These are phyloP conservation scores for Mortierella antarctica DNA, from an alignment of 192 early-diverging fungal species.

Conservation along the genomic window DNA sequence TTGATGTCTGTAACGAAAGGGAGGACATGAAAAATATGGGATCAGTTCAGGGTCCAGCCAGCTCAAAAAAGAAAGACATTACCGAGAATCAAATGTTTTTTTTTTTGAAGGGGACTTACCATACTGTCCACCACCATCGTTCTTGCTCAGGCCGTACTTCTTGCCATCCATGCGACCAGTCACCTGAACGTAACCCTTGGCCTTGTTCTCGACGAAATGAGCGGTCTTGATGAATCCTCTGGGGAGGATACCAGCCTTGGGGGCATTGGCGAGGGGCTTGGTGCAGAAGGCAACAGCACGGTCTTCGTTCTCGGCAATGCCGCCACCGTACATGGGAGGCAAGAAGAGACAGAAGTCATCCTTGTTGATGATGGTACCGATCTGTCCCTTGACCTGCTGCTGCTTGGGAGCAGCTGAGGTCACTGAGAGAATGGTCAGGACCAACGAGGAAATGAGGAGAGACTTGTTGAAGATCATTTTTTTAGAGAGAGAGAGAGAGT, in stretches of 20 bases:
- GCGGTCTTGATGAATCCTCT: slow-evolving; percentile 56
- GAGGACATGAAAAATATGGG: too few relatives aligned
- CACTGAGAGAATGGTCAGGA: not conserved
- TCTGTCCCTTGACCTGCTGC: slow-evolving; percentile 16
- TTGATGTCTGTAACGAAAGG: slow-evolving; percentile 32
- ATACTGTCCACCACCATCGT: slow-evolving; percentile 66
- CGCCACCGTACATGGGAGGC: slow-evolving; percentile 27
- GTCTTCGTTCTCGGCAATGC: slow-evolving; percentile 40
- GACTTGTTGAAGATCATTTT: not conserved
- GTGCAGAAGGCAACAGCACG: slow-evolving; percentile 48
- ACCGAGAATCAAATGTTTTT: too few relatives aligned
- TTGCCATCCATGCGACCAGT: slow-evolving; percentile 60
- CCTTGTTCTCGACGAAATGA: slow-evolving; percentile 39
- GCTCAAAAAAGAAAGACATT: too few relatives aligned
- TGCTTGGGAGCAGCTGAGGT: too few relatives aligned
- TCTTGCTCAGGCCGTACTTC: slow-evolving; percentile 44
- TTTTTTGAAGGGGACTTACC: too few relatives aligned
- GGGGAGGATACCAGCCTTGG: slow-evolving; percentile 47
- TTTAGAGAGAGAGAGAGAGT: too few relatives aligned
- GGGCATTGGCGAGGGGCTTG: slow-evolving; percentile 37
- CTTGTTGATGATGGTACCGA: slow-evolving; percentile 18
- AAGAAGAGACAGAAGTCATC: slow-evolving; percentile 49
- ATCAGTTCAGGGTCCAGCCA: too few relatives aligned
- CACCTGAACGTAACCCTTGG: slow-evolving; percentile 57
- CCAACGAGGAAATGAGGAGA: not conserved